A percentile compares a stretch with the other conserved stretches of the same genome.
phyloP scores from a whole-genome alignment of 441 rosid genomes.

The Isatis lusitanica region DNA sequence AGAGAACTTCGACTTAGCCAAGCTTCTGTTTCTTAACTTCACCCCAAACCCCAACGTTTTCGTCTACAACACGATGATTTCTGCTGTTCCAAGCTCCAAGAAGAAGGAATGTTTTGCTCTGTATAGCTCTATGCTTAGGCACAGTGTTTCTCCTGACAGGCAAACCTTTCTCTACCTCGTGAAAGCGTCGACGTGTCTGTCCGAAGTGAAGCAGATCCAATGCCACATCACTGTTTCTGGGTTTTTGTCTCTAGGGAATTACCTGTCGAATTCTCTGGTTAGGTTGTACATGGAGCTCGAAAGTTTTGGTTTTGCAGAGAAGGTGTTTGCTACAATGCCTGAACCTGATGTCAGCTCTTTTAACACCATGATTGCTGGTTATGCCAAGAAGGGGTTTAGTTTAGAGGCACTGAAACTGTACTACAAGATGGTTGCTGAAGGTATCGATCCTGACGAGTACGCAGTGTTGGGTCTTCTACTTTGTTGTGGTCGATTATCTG shows the following conservation, averaged over 20 bases:
- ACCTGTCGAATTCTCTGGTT: constrained; percentile 38
- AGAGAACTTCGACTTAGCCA: constrained; percentile 45
- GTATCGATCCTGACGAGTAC: constrained; percentile 49
- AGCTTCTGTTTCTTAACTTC: constrained; percentile 43
- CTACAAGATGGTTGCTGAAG: constrained; percentile 40
- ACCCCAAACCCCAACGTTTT: constrained; percentile 52
- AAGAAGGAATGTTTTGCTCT: constrained; percentile 31
- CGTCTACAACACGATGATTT: constrained; percentile 54
- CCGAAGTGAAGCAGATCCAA: constrained; percentile 53
- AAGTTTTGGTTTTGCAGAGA: constrained; percentile 37
- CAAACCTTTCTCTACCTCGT: constrained; percentile 47
- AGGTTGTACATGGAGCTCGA: constrained; percentile 44
- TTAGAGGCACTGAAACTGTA: constrained; percentile 46
- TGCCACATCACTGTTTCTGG: constrained; percentile 49
- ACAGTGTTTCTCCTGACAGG: constrained; percentile 45
- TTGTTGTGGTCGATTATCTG: constrained; percentile 46
- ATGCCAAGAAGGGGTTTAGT: constrained; percentile 49
- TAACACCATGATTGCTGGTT: constrained; percentile 45
- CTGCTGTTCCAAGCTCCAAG: constrained; percentile 34
- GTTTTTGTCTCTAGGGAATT: constrained; percentile 32
- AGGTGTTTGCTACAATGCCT: constrained; percentile 42
- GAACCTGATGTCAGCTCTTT: constrained; percentile 47
- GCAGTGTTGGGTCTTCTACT: constrained; percentile 47
- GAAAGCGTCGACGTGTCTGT: constrained; percentile 29
- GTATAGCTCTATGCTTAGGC: constrained; percentile 47